Percentiles rank a stretch among this genome's conserved stretches.
Evolutionary conservation across 768 basidiomycete species (phyloP).

Genomic region (Agrocybe praecox): DNA sequence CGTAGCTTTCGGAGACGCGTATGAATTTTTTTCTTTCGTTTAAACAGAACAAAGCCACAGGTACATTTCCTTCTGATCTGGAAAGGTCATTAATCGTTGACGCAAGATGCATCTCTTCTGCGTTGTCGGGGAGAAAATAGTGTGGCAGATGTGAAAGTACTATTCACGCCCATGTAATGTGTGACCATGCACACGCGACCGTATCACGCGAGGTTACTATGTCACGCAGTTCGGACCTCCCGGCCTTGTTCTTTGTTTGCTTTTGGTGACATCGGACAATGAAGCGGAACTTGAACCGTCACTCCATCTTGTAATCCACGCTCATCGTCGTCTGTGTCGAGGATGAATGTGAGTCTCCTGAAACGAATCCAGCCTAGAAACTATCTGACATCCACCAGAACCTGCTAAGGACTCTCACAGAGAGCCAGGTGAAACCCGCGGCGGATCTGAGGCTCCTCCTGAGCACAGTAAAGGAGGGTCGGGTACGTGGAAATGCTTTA

Average conservation of each 20-base stretch:
- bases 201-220: too few species aligned
- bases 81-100: background rate
- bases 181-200: too few species aligned
- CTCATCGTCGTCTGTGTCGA: conserved; percentile 22
- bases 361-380: conserved; percentile 27
- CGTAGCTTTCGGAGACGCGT: conserved; percentile 23
- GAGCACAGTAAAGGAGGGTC: conserved; percentile 82
- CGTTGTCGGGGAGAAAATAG: background rate
- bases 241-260: conserved; percentile 6
- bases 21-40: conserved; percentile 25
- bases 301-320: conserved; percentile 5
- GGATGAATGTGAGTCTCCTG: conserved; percentile 45
- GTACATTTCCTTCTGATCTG: conserved; percentile 20
- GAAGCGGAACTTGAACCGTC: conserved; percentile 9
- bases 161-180: too few species aligned
- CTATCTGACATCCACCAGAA: conserved; percentile 52
- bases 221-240: too few species aligned
- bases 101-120: background rate
- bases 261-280: conserved; percentile 6
- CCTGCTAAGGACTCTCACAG: conserved; percentile 85
- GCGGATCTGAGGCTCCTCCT: conserved; percentile 82
- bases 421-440: conserved; percentile 70
- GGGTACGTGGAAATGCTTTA: conserved; percentile 57
- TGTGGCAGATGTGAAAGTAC: too few species aligned
- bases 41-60: conserved; percentile 25